These are phyloP conservation scores for Guadua angustifolia DNA, from an alignment of 176 grass and related monocot species.

Conservation along the genomic window DNA sequence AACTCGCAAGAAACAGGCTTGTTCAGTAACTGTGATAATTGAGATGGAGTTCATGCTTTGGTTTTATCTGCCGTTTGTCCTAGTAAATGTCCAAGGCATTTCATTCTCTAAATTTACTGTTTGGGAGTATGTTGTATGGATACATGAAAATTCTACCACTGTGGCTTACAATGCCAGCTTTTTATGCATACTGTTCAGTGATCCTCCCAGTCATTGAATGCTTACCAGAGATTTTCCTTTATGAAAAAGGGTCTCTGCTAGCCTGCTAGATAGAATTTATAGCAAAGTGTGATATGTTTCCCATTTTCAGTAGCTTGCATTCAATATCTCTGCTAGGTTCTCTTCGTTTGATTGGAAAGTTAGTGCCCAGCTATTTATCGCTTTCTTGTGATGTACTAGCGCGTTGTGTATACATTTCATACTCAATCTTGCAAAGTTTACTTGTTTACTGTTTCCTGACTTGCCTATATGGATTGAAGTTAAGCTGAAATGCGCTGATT, in stretches of 20 bases:
- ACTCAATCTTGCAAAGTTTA: neutral
- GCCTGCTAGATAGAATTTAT: constrained; percentile 40
- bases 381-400: neutral
- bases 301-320: constrained; percentile 41
- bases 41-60: constrained; percentile 32
- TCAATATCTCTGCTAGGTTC: constrained; percentile 44
- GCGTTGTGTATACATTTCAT: neutral
- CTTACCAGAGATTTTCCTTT: constrained; percentile 32
- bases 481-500: constrained; percentile 12
- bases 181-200: constrained; percentile 33
- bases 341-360: constrained; percentile 23
- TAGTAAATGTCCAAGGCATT: constrained; percentile 29
- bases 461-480: constrained; percentile 17
- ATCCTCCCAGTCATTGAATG: constrained; percentile 47
- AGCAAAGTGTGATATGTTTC: constrained; percentile 51
- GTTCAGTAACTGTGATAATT: constrained; percentile 36
- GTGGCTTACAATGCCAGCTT: constrained; percentile 34
- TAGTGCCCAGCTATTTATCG: constrained; percentile 5
- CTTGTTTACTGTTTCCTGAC: constrained; percentile 21
- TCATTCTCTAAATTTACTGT: constrained; percentile 29
- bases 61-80: constrained; percentile 21
- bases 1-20: constrained; percentile 22
- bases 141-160: constrained; percentile 38
- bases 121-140: constrained; percentile 38
- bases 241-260: constrained; percentile 13